Percentiles rank a stretch among this genome's conserved stretches.
Conservation (phyloP, 2,329 filamentous ascomycete species). For the Aureobasidium pullulans region DNA sequence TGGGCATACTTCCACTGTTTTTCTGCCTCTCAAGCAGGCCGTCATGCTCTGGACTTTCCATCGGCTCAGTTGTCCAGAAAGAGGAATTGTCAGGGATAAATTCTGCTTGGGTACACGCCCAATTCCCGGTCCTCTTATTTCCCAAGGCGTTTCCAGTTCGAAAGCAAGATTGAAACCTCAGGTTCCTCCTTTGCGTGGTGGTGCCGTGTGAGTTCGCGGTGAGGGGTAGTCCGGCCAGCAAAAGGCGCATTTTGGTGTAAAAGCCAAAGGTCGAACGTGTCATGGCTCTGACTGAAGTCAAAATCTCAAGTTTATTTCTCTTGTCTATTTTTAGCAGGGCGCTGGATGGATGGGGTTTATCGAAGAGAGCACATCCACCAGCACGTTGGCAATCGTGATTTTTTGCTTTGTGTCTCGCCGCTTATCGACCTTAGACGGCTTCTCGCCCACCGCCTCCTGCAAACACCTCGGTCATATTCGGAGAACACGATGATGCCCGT, state of each 20-base stretch:
- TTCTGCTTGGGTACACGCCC: background rate
- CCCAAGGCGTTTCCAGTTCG: background rate
- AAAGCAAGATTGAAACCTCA: background rate
- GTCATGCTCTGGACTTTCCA: background rate
- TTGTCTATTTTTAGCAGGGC: background rate
- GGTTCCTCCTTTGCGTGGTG: no score
- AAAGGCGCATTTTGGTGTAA: background rate
- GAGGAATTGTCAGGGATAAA: background rate
- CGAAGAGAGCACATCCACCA: background rate
- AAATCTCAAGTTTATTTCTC: background rate
- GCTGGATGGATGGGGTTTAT: background rate
- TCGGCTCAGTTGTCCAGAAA: background rate
- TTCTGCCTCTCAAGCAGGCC: background rate
- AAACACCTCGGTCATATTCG: background rate
- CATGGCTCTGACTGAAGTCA: slow-evolving; percentile 2
- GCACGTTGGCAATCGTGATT: background rate
- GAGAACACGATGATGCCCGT: no score
- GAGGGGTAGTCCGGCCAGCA: background rate
- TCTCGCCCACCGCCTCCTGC: background rate
- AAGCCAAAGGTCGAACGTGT: background rate
- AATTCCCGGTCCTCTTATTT: background rate
- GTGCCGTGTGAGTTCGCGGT: background rate
- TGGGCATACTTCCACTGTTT: background rate
- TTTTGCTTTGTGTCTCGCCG: background rate
- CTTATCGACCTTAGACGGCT: background rate